phyloP scores from a whole-genome alignment of 148 eudicot species.

The Diospyros lotus region DNA sequence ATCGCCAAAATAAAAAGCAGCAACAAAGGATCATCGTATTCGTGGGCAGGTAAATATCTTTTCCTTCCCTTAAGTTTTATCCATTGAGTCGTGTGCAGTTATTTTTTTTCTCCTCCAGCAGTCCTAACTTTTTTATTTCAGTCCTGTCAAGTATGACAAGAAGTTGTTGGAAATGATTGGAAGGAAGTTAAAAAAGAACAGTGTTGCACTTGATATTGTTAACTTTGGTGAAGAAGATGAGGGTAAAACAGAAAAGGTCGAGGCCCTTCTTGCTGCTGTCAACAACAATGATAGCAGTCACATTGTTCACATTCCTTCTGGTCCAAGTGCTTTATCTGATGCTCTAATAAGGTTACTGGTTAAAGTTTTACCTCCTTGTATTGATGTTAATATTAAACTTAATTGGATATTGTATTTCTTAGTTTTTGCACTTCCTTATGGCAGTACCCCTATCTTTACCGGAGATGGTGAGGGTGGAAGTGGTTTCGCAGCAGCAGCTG shows the following conservation, averaged over 20 bases:
- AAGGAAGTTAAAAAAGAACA: constrained; percentile 85
- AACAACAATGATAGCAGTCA: constrained; percentile 94
- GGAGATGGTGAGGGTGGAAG: constrained; percentile 98
- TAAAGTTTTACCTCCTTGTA: background rate
- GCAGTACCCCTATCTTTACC: constrained; percentile 90
- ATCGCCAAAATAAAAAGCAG: constrained; percentile 96
- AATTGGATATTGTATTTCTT: constrained; percentile 4
- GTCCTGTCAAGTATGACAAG: constrained; percentile 91
- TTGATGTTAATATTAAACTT: background rate
- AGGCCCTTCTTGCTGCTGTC: constrained; percentile 82
- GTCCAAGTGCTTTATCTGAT: constrained; percentile 81
- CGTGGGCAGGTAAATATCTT: constrained; percentile 63
- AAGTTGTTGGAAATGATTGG: constrained; percentile 89
- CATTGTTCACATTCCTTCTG: constrained; percentile 85
- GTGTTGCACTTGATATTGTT: constrained; percentile 94
- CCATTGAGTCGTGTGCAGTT: background rate
- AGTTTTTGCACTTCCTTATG: background rate
- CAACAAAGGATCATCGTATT: constrained; percentile 94
- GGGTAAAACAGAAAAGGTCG: constrained; percentile 82
- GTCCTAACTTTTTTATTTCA: constrained; percentile 13
- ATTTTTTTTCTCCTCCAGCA: constrained; percentile 9
- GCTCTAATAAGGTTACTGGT: constrained; percentile 71
- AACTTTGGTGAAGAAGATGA: constrained; percentile 96
- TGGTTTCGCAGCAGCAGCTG: constrained; percentile 91
- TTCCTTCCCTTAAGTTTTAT: background rate